Evolutionary conservation across 495 filamentous ascomycete species (phyloP).

Genomic region (Aspergillus saccharolyticus): DNA sequence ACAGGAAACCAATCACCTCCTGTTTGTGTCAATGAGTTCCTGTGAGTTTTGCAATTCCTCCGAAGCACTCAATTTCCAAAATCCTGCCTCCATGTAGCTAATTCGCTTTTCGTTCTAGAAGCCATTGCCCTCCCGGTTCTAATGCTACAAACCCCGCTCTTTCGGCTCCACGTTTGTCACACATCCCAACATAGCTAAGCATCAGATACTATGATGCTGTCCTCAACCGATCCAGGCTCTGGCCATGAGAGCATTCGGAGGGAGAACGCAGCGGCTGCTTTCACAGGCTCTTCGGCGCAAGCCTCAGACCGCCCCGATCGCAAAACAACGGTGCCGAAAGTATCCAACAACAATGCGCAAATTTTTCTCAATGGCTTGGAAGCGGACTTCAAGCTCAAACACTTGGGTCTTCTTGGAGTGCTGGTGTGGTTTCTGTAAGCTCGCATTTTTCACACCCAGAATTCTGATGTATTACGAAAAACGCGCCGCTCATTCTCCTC

Average conservation of each 20-base stretch:
- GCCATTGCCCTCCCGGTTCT: not conserved
- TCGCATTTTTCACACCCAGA: slow-evolving; percentile 8
- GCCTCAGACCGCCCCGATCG: slow-evolving; percentile 7
- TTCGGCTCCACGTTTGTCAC: slow-evolving; percentile 6
- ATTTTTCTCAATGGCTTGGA: slow-evolving; percentile 27
- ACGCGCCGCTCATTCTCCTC: not conserved
- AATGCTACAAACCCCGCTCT: not conserved
- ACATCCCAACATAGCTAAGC: not conserved
- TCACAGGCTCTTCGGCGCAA: slow-evolving; percentile 1
- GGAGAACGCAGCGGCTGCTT: slow-evolving; percentile 5
- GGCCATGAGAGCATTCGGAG: slow-evolving; percentile 2
- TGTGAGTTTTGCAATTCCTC: not conserved
- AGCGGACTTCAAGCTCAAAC: slow-evolving; percentile 38
- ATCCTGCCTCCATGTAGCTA: not conserved
- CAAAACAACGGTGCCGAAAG: slow-evolving; percentile 16
- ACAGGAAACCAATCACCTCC: not conserved
- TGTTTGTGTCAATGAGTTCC: not conserved
- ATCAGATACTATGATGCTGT: slow-evolving; percentile 7
- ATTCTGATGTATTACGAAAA: not conserved
- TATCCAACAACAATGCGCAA: slow-evolving; percentile 13
- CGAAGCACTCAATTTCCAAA: no score
- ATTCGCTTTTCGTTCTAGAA: not conserved
- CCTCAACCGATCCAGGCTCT: slow-evolving; percentile 7
- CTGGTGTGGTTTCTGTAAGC: slow-evolving; percentile 43
- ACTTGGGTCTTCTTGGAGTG: slow-evolving; percentile 38